Percentiles rank a stretch among this genome's conserved stretches.
Conservation (phyloP, 2,329 filamentous ascomycete species). For the Aspergillus viridinutans region DNA sequence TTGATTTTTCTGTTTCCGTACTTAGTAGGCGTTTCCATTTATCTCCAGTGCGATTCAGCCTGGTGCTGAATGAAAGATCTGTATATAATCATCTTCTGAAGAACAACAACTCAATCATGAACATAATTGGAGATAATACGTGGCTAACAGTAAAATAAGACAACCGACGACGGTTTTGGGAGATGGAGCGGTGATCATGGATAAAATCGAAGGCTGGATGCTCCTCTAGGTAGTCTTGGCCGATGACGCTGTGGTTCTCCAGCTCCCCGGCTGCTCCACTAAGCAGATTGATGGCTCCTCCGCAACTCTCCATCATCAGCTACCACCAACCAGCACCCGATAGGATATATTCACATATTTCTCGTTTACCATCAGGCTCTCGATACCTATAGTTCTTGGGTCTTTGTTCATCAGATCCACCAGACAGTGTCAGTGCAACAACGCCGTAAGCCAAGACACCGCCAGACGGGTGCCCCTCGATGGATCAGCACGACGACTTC, state of each 20-base stretch:
- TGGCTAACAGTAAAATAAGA: neutral
- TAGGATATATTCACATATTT: neutral
- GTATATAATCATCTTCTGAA: constrained; percentile 2
- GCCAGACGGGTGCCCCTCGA: constrained; percentile 24
- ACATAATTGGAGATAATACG: neutral
- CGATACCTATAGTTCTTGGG: neutral
- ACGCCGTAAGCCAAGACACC: neutral
- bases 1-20: constrained; percentile 12
- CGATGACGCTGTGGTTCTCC: constrained; percentile 21
- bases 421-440: constrained; percentile 1
- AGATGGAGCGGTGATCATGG: constrained; percentile 6
- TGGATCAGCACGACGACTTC: constrained; percentile 64
- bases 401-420: neutral
- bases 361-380: neutral
- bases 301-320: constrained; percentile 9
- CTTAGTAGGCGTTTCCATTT: constrained; percentile 6
- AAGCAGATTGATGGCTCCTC: constrained; percentile 3
- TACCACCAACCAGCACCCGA: constrained; percentile 1
- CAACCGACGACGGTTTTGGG: neutral
- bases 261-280: constrained; percentile 6
- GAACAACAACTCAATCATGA: neutral
- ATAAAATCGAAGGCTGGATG: neutral
- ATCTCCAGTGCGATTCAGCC: constrained; percentile 7
- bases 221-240: neutral
- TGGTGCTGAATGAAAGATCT: neutral